Conservation (phyloP, 179 eudicot genomes). For the Silene coronaria region DNA sequence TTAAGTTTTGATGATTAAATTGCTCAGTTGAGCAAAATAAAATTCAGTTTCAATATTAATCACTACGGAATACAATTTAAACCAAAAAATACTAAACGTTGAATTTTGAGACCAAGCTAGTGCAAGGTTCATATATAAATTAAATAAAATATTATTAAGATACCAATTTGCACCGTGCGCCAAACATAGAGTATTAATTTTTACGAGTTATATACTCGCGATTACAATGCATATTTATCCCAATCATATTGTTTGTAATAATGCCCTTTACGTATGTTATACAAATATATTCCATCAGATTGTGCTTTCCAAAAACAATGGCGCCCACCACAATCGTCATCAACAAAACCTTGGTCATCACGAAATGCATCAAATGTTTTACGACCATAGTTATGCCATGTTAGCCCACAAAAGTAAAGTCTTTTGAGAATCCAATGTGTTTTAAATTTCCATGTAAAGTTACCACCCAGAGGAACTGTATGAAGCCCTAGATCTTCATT, state of each 20-base stretch:
- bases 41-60: too few relatives aligned
- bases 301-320: conserved; percentile 1
- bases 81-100: too few relatives aligned
- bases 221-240: neutral
- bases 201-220: too few relatives aligned
- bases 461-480: neutral
- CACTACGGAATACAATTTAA: too few relatives aligned
- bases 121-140: neutral
- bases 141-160: too few relatives aligned
- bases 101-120: neutral
- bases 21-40: too few relatives aligned
- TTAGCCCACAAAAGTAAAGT: conserved; percentile 9
- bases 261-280: neutral
- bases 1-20: too few relatives aligned
- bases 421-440: neutral
- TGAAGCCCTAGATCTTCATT: conserved; percentile 6
- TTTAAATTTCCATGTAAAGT: neutral
- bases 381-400: conserved; percentile 7
- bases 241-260: neutral
- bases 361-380: conserved; percentile 6
- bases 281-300: conserved; percentile 7
- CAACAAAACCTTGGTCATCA: conserved; percentile 11
- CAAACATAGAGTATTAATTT: too few relatives aligned
- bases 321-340: conserved; percentile 12
- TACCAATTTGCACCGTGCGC: too few relatives aligned